These are phyloP conservation scores for Apiospora rasikravindrae DNA, from an alignment of 2,329 filamentous ascomycete species.

Conservation along the genomic window DNA sequence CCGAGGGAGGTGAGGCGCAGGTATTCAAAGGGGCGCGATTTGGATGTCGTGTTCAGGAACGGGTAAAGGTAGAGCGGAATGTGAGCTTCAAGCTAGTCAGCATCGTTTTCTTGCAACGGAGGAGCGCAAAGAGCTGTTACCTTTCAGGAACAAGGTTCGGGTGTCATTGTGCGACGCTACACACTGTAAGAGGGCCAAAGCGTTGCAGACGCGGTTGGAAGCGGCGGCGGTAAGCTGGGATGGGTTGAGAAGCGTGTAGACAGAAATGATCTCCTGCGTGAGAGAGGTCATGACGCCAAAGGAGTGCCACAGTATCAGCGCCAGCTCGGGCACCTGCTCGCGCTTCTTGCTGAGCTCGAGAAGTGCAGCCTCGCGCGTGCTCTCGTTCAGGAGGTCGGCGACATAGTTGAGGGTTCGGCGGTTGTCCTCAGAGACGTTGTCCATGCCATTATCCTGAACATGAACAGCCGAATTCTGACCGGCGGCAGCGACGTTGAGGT, in stretches of 20 bases:
- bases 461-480: conserved; percentile 51
- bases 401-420: conserved; percentile 91
- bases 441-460: conserved; percentile 61
- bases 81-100: conserved; percentile 67
- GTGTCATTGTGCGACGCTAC: conserved; percentile 98
- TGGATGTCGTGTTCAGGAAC: conserved; percentile 98
- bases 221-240: conserved; percentile 97
- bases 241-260: conserved; percentile 95
- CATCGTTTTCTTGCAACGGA: conserved; percentile 15
- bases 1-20: conserved; percentile 93
- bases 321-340: conserved; percentile 95
- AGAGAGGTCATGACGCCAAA: conserved; percentile 99
- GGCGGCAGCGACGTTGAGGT: conserved; percentile 53
- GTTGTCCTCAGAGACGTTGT: conserved; percentile 86
- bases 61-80: conserved; percentile 98
- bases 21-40: conserved; percentile 97
- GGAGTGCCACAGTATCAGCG: conserved; percentile 96
- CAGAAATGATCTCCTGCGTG: conserved; percentile 97
- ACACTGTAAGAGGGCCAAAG: conserved; percentile 91
- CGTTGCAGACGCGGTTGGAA: conserved; percentile 96
- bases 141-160: conserved; percentile 88
- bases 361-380: conserved; percentile 85
- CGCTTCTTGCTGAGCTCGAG: conserved; percentile 98
- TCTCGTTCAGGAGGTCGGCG: conserved; percentile 86
- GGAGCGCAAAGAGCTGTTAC: conserved; percentile 50